A percentile compares a stretch with the other conserved stretches of the same genome.
phyloP scores from a whole-genome alignment of 352 stramenopile genomes.

The Globisporangium alternatum region DNA sequence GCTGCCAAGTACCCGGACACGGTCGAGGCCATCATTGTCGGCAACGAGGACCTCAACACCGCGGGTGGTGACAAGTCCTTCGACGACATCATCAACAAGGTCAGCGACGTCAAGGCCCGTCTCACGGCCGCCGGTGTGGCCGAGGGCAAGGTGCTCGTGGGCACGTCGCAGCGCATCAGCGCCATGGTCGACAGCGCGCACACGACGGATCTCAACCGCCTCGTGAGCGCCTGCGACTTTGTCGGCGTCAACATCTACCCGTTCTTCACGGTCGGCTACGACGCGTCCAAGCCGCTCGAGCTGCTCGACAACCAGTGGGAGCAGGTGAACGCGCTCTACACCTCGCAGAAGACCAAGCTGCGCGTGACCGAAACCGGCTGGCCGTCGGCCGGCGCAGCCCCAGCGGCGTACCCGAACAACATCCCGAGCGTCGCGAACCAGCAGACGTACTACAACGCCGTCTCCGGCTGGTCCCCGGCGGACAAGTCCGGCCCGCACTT shows the following conservation, averaged over 20 bases:
- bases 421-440: constrained; percentile 17
- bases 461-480: constrained; percentile 5
- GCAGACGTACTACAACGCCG: constrained; percentile 18
- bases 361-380: constrained; percentile 56
- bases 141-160: constrained; percentile 40
- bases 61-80: constrained; percentile 19
- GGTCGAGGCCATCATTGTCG: constrained; percentile 46
- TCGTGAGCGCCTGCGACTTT: constrained; percentile 22
- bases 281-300: constrained; percentile 33
- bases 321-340: constrained; percentile 25
- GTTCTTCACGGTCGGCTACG: constrained; percentile 62
- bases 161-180: constrained; percentile 49
- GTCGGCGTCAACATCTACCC: constrained; percentile 76
- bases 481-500: constrained; percentile 15
- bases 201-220: constrained; percentile 25
- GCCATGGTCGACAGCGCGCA: constrained; percentile 43
- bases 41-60: constrained; percentile 41
- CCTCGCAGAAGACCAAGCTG: constrained; percentile 25
- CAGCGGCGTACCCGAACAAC: constrained; percentile 10
- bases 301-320: constrained; percentile 44
- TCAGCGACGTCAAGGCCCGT: constrained; percentile 26
- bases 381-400: constrained; percentile 30
- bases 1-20: constrained; percentile 42
- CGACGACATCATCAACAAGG: constrained; percentile 26
- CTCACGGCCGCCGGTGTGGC: constrained; percentile 24